Conservation (phyloP, 2,329 filamentous ascomycete genomes). For the Colletotrichum shisoi region DNA sequence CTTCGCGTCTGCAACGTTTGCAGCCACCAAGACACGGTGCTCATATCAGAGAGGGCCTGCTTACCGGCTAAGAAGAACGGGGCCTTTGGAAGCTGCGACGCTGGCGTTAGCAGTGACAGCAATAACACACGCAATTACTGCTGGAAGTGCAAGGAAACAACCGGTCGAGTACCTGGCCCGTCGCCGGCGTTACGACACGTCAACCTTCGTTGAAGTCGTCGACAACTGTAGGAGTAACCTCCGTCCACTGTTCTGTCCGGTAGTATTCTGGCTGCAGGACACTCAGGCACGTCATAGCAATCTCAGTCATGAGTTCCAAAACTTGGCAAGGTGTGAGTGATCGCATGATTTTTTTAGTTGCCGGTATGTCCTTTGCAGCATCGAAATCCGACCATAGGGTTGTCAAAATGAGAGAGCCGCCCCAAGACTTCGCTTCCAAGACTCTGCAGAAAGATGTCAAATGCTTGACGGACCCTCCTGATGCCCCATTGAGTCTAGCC, state of each 20-base stretch:
- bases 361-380: not conserved
- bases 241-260: too few relatives aligned
- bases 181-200: constrained; percentile 22
- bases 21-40: constrained; percentile 48
- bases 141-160: constrained; percentile 50
- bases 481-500: constrained; percentile 22
- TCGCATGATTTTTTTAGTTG: too few relatives aligned
- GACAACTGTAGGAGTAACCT: too few relatives aligned
- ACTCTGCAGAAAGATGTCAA: not conserved
- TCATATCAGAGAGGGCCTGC: constrained; percentile 51
- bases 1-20: constrained; percentile 49
- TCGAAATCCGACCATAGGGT: not conserved
- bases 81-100: constrained; percentile 50
- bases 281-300: not conserved
- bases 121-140: constrained; percentile 47
- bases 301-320: not conserved
- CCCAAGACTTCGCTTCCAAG: not conserved
- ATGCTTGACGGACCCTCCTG: not conserved
- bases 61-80: constrained; percentile 44
- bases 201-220: constrained; percentile 1
- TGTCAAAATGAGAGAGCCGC: too few relatives aligned
- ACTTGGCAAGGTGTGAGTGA: too few relatives aligned
- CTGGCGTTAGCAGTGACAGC: constrained; percentile 45
- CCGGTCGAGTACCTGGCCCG: constrained; percentile 20
- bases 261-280: not conserved